A percentile compares a stretch with the other conserved stretches of the same genome.
These are phyloP conservation scores for Phialophora tarda DNA, from an alignment of 2,329 filamentous ascomycete genomes.

Conservation along the genomic window DNA sequence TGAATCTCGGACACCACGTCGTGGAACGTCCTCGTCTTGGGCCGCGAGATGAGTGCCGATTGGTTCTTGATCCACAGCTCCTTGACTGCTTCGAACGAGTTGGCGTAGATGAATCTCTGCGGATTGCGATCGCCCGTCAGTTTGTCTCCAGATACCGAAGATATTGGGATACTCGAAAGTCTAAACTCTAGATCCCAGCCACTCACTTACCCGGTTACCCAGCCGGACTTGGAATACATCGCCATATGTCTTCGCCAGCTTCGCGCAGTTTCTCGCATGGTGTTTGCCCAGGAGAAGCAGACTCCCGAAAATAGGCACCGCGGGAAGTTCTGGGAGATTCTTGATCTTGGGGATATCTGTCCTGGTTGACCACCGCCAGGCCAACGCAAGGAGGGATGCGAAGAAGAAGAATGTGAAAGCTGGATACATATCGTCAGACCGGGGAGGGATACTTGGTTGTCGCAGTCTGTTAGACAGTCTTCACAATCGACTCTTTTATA, in stretches of 20 bases:
- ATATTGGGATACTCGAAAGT: neutral
- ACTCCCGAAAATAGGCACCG: constrained; percentile 66
- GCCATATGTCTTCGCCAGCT: constrained; percentile 65
- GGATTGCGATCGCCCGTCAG: neutral
- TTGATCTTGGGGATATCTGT: constrained; percentile 67
- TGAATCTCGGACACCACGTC: constrained; percentile 75
- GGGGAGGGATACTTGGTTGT: neutral
- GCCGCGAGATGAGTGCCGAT: constrained; percentile 75
- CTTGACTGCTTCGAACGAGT: constrained; percentile 74
- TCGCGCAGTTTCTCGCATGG: constrained; percentile 60
- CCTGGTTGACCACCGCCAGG: constrained; percentile 3
- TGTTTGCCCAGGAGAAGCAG: constrained; percentile 63
- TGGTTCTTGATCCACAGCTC: constrained; percentile 77
- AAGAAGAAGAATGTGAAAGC: constrained; percentile 1
- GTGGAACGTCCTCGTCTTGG: constrained; percentile 79
- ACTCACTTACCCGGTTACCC: constrained; percentile 64
- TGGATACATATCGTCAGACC: neutral
- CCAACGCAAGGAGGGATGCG: constrained; percentile 8
- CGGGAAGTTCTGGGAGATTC: constrained; percentile 64
- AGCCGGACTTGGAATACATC: constrained; percentile 70
- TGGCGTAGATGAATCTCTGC: constrained; percentile 74
- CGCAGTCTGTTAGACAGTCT: neutral
- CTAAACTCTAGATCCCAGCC: neutral
- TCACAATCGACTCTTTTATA: neutral
- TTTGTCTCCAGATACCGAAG: neutral